Base-by-base conservation (phyloP, 1,284 basidiomycete species). In the Blastosporella zonata region DNA sequence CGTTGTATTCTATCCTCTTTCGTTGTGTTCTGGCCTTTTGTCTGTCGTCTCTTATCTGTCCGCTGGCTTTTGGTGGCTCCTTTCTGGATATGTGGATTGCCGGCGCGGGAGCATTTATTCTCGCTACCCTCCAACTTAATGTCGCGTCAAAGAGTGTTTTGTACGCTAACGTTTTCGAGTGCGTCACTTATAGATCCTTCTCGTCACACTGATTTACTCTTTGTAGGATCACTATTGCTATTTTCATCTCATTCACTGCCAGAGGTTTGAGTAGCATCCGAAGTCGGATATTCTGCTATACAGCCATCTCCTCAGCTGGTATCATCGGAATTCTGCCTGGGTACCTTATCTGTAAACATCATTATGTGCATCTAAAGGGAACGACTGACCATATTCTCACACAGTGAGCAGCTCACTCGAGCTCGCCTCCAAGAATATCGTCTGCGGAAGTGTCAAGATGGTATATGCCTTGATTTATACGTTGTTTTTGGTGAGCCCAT, bases 81-180 rank as follows among this genome's bases (percentile, higher is more conserved):
- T 81, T 93, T 58, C 52, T 90, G 43, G 92, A 95, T 64, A 86
- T 90, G 77, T 84, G 85, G 76, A 73, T 92, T 12, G 77, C 89
- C 12, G 91, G 88, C 8, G 55, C 66, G 6, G 79, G 84, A 25
- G 87, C 87, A 0, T 77, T 82, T 43, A 61, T 85, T 42, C 66
- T 93, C 38, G 77, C 78, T 41, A 74, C 79, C 58, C 74, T 93
- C 56, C 87, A 91, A 59, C 76, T 90, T 17, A 75, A 73, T 49
- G 81, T 87, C 3, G 87, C 84, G 8, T 72, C 79, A 21, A 87
- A 85, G 62, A 89, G 84, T 60, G 74, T 84, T 0, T 72, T 91
- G 62, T 93, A 91, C 63, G 86, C 87, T 25, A 91, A 90, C 59
- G 89, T 94, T 38, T 93, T 93, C 55, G 91, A 95, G 90, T 92